Percentiles rank a stretch among this genome's conserved stretches.
Conservation (phyloP, 345 rosid species). For the Carallia pectinifolia region DNA sequence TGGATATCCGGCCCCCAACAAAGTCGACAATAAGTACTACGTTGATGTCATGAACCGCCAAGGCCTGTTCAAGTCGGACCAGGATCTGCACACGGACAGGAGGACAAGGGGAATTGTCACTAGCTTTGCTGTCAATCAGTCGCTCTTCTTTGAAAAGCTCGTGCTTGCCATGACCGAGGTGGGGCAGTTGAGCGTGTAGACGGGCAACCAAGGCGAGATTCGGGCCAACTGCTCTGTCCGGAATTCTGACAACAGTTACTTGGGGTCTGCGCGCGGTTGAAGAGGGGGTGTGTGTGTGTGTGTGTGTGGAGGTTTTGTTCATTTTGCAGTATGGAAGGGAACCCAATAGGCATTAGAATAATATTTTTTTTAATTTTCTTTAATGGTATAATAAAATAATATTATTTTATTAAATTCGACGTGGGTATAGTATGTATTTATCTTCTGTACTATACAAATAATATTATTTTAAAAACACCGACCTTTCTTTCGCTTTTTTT, state of each 20-base stretch:
- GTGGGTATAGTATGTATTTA: no score
- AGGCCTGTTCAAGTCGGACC: constrained; percentile 87
- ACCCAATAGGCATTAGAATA: no score
- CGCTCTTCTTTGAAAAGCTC: constrained; percentile 65
- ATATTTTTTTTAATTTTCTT: no score
- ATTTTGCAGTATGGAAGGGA: no score
- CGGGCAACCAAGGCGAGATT: constrained; percentile 67
- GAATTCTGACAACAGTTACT: constrained; percentile 37
- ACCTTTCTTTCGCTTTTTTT: no score
- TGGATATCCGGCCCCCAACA: constrained; percentile 66
- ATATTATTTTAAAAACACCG: no score
- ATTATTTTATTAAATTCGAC: no score
- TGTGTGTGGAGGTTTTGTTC: constrained; percentile 24
- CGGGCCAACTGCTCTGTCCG: constrained; percentile 66
- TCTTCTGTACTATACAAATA: no score
- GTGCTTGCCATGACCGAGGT: constrained; percentile 59
- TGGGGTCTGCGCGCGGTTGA: constrained; percentile 46
- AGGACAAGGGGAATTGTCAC: constrained; percentile 61
- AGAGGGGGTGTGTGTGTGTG: constrained; percentile 15
- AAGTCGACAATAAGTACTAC: constrained; percentile 83
- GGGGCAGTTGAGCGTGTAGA: constrained; percentile 66
- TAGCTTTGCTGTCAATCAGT: constrained; percentile 53
- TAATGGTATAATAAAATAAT: no score
- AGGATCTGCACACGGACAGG: constrained; percentile 57
- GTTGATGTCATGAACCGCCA: constrained; percentile 76